Evolutionary conservation across 1,284 basidiomycete genomes (phyloP).

Genomic region (Ganoderma sinense): DNA sequence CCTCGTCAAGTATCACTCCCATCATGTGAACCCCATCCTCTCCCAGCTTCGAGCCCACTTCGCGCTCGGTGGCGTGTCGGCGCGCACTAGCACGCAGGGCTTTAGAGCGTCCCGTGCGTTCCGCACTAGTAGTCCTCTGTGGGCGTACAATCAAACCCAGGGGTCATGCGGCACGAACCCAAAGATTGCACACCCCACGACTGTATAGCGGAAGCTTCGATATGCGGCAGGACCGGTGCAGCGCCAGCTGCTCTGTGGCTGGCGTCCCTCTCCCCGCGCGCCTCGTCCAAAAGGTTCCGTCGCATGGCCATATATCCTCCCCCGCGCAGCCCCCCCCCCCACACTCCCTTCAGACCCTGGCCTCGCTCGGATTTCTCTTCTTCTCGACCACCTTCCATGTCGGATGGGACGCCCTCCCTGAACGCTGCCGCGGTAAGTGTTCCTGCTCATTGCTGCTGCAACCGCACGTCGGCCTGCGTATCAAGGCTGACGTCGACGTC

Average conservation of each 20-base stretch:
- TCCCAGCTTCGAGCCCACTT: neutral
- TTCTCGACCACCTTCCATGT: conserved; percentile 7
- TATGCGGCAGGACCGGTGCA: neutral
- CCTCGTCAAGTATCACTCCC: neutral
- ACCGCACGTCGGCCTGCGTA: neutral
- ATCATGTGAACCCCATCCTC: neutral
- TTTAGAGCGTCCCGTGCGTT: neutral
- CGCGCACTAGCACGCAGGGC: neutral
- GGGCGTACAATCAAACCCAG: conserved; percentile 20
- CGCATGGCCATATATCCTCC: neutral
- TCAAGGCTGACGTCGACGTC: neutral
- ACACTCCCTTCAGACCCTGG: neutral
- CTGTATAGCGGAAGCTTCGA: conserved; percentile 3
- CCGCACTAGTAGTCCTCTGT: neutral
- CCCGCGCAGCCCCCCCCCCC: neutral
- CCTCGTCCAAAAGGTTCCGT: neutral
- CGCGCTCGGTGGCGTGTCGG: neutral
- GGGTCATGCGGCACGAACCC: conserved; percentile 12
- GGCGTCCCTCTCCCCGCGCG: neutral
- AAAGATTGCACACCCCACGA: neutral
- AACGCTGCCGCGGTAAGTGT: conserved; percentile 14
- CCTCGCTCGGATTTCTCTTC: neutral
- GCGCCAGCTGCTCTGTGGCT: neutral
- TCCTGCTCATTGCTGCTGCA: neutral
- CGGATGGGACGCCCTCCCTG: conserved; percentile 11